A percentile compares a stretch with the other conserved stretches of the same genome.
Evolutionary conservation across 139 green algal genomes (phyloP).

Genomic region (Volvox reticuliferus): DNA sequence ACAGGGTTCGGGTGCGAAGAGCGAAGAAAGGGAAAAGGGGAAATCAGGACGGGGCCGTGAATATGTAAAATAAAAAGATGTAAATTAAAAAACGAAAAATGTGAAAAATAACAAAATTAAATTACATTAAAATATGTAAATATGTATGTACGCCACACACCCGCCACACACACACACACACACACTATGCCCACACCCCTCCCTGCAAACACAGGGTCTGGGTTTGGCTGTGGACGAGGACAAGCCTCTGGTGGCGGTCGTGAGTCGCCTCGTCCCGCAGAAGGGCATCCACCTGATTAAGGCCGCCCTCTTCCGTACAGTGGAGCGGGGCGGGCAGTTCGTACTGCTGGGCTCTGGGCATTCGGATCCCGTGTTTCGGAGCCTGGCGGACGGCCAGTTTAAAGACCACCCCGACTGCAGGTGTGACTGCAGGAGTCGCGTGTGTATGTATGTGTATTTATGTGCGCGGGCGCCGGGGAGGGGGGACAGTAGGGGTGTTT

Average conservation of each 20-base stretch:
- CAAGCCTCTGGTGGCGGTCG: conserved; percentile 90
- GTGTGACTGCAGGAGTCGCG: not conserved
- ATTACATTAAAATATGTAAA: too few relatives aligned
- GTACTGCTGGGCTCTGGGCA: conserved; percentile 93
- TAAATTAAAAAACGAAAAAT: too few relatives aligned
- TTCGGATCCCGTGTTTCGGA: conserved; percentile 83
- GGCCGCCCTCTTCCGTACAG: conserved; percentile 75
- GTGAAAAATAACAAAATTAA: too few relatives aligned
- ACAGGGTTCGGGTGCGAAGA: too few relatives aligned
- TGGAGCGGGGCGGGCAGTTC: conserved; percentile 88
- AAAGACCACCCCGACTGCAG: conserved; percentile 58
- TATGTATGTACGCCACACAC: too few relatives aligned
- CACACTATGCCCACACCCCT: not conserved
- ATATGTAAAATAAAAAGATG: too few relatives aligned
- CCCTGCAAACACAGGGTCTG: conserved; percentile 68
- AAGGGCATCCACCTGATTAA: conserved; percentile 95
- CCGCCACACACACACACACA: not conserved
- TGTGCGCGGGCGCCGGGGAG: too few relatives aligned
- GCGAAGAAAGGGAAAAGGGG: too few relatives aligned
- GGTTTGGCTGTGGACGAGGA: conserved; percentile 79
- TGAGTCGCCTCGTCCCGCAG: conserved; percentile 93
- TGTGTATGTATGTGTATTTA: not conserved
- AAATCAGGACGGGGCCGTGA: too few relatives aligned
- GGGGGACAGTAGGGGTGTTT: too few relatives aligned
- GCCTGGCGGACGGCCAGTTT: conserved; percentile 79